A percentile compares a stretch with the other conserved stretches of the same genome.
Conservation (phyloP, 1,139 yeast genomes). For the Taiozyma sp. region DNA sequence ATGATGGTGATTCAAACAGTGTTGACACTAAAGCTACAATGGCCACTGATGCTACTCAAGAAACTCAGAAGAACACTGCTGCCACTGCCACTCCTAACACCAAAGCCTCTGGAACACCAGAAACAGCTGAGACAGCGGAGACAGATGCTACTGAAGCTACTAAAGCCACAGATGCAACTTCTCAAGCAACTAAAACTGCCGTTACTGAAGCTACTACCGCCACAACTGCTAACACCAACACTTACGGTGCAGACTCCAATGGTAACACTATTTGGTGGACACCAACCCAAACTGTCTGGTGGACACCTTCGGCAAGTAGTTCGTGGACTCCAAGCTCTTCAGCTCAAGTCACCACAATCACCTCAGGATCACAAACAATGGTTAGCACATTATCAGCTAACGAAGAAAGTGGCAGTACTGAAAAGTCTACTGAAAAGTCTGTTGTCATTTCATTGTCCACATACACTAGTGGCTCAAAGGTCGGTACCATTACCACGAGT, state of each 20-base stretch:
- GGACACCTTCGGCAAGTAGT: slow-evolving; percentile 16
- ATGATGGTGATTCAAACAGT: background rate
- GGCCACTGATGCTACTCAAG: background rate
- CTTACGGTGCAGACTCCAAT: background rate
- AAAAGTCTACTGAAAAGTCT: background rate
- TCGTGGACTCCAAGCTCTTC: slow-evolving; percentile 9
- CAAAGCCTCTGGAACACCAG: background rate
- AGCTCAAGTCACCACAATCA: background rate
- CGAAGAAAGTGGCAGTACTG: background rate
- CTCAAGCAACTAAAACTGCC: background rate
- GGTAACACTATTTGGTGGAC: slow-evolving; percentile 1
- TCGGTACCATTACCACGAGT: slow-evolving; percentile 1
- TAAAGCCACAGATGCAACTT: background rate
- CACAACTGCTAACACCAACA: background rate
- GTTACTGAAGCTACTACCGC: background rate
- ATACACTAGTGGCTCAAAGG: slow-evolving; percentile 1
- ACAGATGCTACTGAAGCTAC: background rate
- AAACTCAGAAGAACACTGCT: background rate
- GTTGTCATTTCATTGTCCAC: background rate
- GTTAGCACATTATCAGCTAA: background rate
- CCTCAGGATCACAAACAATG: slow-evolving; percentile 2
- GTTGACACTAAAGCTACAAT: background rate
- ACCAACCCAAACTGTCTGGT: slow-evolving; percentile 15
- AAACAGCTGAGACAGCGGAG: no score
- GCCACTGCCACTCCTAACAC: background rate